A percentile compares a stretch with the other conserved stretches of the same genome.
These are phyloP conservation scores for Pluteus cervinus DNA, from an alignment of 768 basidiomycete genomes.

Conservation along the genomic window DNA sequence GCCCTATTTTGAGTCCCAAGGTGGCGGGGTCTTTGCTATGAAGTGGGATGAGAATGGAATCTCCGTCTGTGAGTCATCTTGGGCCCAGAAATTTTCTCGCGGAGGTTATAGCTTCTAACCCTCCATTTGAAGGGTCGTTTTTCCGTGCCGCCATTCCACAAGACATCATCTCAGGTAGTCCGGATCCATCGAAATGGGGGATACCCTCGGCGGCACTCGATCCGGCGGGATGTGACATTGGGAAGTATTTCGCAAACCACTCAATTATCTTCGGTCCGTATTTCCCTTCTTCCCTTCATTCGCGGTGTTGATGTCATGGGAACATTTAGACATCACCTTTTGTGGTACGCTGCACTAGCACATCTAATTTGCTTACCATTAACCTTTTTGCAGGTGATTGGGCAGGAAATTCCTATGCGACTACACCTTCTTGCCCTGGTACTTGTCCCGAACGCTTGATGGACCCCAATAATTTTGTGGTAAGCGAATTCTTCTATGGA, in stretches of 20 bases:
- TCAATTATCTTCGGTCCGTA: slow-evolving; percentile 69
- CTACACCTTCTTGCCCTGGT: slow-evolving; percentile 69
- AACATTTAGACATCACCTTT: slow-evolving; percentile 67
- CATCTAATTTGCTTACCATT: not conserved
- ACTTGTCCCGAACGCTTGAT: slow-evolving; percentile 58
- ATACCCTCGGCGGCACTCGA: slow-evolving; percentile 56
- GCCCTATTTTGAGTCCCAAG: slow-evolving; percentile 68
- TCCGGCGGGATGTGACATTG: slow-evolving; percentile 48
- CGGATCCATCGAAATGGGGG: slow-evolving; percentile 66
- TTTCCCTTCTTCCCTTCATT: slow-evolving; percentile 17
- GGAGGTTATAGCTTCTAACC: slow-evolving; percentile 4
- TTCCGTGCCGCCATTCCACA: slow-evolving; percentile 71
- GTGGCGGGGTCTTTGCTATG: slow-evolving; percentile 86
- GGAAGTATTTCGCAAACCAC: slow-evolving; percentile 59
- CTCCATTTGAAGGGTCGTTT: slow-evolving; percentile 57
- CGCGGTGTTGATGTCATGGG: not conserved
- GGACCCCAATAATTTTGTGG: slow-evolving; percentile 69
- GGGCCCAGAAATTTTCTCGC: not conserved
- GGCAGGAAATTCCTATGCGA: slow-evolving; percentile 78
- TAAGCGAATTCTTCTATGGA: slow-evolving; percentile 25
- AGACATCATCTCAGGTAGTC: slow-evolving; percentile 56
- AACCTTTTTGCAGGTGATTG: slow-evolving; percentile 53
- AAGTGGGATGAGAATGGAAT: slow-evolving; percentile 81
- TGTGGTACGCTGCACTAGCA: slow-evolving; percentile 46
- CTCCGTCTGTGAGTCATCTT: slow-evolving; percentile 56